Base-by-base conservation (phyloP, 1,284 basidiomycete species). In the Heterobasidion parviporum region DNA sequence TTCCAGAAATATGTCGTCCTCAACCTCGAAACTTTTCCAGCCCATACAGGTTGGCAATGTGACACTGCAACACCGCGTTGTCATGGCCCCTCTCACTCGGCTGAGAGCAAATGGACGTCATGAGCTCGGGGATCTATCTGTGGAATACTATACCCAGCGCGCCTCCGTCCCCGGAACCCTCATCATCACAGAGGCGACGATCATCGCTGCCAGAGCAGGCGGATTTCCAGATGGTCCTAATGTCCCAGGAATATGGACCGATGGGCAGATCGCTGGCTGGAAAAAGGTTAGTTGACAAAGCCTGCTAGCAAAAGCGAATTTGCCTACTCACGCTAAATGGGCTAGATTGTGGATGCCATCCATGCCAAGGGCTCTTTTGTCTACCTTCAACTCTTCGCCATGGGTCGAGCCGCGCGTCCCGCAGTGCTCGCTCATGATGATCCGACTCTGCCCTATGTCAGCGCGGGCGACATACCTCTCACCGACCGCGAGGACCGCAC, bases 101-200 rank as follows among this genome's bases (percentile, higher is more conserved):
- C 62, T 60, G 60, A 67, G 74, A 34, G 73, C 72, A 8, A 62
- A 67, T 56, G 56, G 53, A 7, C 49, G 59, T 14, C 65, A 70
- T 46, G 65, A 65, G 10, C 70, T 54, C 9, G 55, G 56, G 12
- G 66, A 69, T 16, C 59, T 73, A 9, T 68, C 66, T 14, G 63
- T 67, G 18, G 70, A 73, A 46, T 80, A 82, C 63, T 82, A 81
- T 64, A 56, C 63, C 0, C 79, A 82, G 60, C 70, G 79, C 8
- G 74, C 70, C 1, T 66, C 64, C 35, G 61, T 61, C 0, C 72
- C 74, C 0, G 80, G 79, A 0, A 75, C 76, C 0, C 64, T 82
- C 4, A 63, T 82, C 26, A 76, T 82, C 55, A 68, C 75, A 3
- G 80, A 82, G 63, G 78, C 67, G 0, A 77, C 74, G 4, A 0